Conservation (phyloP, 208 protist genomes). For the Acanthamoeba healyi region DNA sequence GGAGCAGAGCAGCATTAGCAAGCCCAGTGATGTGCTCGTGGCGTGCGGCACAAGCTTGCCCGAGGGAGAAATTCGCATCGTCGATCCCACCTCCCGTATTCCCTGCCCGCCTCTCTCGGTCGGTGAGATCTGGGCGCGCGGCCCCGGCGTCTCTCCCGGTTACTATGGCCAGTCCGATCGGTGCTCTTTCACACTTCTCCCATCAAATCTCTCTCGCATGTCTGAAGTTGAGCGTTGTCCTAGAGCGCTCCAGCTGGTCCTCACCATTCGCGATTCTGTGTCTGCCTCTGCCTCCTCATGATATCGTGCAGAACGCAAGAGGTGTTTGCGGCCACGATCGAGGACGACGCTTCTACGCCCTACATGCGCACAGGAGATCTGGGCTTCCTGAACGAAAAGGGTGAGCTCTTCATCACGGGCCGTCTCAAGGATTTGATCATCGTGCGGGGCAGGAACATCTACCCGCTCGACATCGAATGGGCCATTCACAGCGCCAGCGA, state of each 20-base stretch:
- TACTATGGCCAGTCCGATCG: conserved; percentile 23
- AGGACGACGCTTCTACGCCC: not conserved
- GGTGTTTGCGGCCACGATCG: conserved; percentile 26
- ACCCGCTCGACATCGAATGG: conserved; percentile 43
- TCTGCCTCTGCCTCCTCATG: not conserved
- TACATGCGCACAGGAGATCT: conserved; percentile 70
- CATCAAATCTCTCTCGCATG: not conserved
- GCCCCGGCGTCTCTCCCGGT: conserved; percentile 15
- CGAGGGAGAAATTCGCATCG: conserved; percentile 33
- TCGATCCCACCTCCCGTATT: not conserved
- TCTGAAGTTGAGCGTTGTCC: not conserved
- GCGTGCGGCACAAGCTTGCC: conserved; percentile 20
- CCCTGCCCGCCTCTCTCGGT: conserved; percentile 20
- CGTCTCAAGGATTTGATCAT: conserved; percentile 94
- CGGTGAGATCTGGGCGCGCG: conserved; percentile 53
- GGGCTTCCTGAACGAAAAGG: conserved; percentile 68
- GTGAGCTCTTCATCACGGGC: conserved; percentile 44
- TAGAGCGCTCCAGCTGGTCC: no score
- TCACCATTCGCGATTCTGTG: no score
- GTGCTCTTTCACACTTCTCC: not conserved
- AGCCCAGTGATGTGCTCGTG: conserved; percentile 15
- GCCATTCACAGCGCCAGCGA: conserved; percentile 33
- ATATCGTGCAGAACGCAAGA: not conserved
- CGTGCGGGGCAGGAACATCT: conserved; percentile 23
- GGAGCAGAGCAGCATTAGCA: not conserved